A percentile compares a stretch with the other conserved stretches of the same genome.
These are phyloP conservation scores for Buddleja alternifolia DNA, from an alignment of 257 asterid species.

Conservation along the genomic window DNA sequence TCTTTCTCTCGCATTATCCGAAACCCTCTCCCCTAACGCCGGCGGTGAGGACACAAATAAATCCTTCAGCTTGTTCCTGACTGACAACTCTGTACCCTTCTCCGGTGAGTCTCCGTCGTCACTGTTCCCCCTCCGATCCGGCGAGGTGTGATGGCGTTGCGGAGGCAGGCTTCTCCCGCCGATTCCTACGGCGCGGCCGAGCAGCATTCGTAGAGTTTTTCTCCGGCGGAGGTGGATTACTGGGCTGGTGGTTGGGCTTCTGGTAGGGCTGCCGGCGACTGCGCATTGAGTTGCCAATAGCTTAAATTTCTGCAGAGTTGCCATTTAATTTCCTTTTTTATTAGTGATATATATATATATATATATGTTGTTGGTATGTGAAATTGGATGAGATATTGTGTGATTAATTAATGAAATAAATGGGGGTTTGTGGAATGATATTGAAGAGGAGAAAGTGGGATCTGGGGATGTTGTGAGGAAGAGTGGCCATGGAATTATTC, in stretches of 20 bases:
- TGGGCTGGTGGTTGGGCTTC: conserved; percentile 87
- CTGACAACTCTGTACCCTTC: conserved; percentile 38
- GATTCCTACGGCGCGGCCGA: conserved; percentile 55
- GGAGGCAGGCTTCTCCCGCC: conserved; percentile 40
- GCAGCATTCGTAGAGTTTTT: conserved; percentile 84
- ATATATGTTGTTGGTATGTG: not conserved
- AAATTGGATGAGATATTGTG: not conserved
- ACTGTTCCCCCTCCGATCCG: conserved; percentile 39
- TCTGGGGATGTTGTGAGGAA: conserved; percentile 36
- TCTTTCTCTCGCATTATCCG: conserved; percentile 47
- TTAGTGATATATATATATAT: no score
- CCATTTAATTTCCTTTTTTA: conserved; percentile 41
- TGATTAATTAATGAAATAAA: not conserved
- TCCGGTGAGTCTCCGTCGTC: conserved; percentile 34
- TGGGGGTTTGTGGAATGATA: conserved; percentile 21
- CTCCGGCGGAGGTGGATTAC: conserved; percentile 93
- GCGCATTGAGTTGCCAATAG: conserved; percentile 82
- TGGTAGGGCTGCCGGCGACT: conserved; percentile 76
- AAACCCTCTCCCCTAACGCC: conserved; percentile 45
- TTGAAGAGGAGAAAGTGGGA: conserved; percentile 39
- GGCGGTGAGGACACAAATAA: conserved; percentile 80
- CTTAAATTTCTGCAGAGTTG: conserved; percentile 90
- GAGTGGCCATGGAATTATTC: conserved; percentile 29
- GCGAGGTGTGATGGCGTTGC: conserved; percentile 33
- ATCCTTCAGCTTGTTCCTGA: conserved; percentile 63